phyloP scores from a whole-genome alignment of 768 basidiomycete genomes.

The Pisolithus microcarpus region DNA sequence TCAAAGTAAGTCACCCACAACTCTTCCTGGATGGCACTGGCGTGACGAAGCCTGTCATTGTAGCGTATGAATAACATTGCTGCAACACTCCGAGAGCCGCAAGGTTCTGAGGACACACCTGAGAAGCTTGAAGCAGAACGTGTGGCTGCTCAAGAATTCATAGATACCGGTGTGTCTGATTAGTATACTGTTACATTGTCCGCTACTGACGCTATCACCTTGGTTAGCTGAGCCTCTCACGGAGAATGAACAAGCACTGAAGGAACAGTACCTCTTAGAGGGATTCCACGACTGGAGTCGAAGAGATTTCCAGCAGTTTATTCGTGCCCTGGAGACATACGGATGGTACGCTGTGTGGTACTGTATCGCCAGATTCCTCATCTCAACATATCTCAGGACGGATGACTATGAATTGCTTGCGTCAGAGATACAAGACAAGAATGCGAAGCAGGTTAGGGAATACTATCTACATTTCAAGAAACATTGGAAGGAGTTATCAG shows the following conservation, averaged over 20 bases:
- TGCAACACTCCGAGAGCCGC: constrained; percentile 58
- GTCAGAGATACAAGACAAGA: constrained; percentile 80
- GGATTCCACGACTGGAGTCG: constrained; percentile 92
- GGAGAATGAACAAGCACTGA: constrained; percentile 77
- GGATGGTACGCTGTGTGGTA: constrained; percentile 55
- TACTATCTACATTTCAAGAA: constrained; percentile 85
- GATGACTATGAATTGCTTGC: constrained; percentile 65
- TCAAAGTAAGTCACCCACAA: constrained; percentile 45
- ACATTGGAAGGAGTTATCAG: constrained; percentile 80
- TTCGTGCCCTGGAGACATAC: constrained; percentile 68
- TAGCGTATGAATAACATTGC: constrained; percentile 62
- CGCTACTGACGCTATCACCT: background rate
- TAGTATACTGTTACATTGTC: constrained; percentile 1
- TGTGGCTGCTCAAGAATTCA: constrained; percentile 71
- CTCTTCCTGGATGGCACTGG: too few species aligned
- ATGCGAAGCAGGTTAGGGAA: constrained; percentile 61
- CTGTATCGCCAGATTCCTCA: too few species aligned
- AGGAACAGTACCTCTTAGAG: constrained; percentile 66
- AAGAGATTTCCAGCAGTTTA: constrained; percentile 89
- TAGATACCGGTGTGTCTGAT: constrained; percentile 63
- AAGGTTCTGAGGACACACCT: constrained; percentile 65
- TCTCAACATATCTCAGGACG: constrained; percentile 35
- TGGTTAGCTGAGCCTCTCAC: constrained; percentile 76
- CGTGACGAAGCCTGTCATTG: background rate
- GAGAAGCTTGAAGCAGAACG: constrained; percentile 84